Evolutionary conservation across 2,329 filamentous ascomycete species (phyloP).

Genomic region (Alternaria triticina): DNA sequence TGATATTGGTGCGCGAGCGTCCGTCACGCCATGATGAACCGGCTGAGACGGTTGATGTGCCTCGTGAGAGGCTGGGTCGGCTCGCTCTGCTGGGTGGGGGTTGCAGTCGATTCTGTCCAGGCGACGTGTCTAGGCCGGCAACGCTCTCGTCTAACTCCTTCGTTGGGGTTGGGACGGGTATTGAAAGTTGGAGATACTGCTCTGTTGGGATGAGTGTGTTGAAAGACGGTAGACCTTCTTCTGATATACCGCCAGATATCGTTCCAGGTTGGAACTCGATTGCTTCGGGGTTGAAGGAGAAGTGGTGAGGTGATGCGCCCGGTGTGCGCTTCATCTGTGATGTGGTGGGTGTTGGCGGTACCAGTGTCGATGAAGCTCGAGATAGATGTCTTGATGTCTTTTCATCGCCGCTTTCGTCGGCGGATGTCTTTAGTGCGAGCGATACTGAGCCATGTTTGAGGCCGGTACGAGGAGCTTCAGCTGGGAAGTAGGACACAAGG

Average conservation of each 20-base stretch:
- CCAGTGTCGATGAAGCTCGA: slow-evolving; percentile 32
- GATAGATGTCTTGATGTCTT: slow-evolving; percentile 24
- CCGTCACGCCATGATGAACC: slow-evolving; percentile 24
- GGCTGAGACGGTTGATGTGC: slow-evolving; percentile 35
- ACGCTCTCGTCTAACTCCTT: slow-evolving; percentile 27
- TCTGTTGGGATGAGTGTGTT: slow-evolving; percentile 29
- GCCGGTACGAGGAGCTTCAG: slow-evolving; percentile 23
- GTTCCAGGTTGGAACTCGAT: slow-evolving; percentile 40
- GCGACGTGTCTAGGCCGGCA: slow-evolving; percentile 23
- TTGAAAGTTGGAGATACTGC: slow-evolving; percentile 41
- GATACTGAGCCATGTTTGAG: slow-evolving; percentile 37
- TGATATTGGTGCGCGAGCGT: slow-evolving; percentile 13
- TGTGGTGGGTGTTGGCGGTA: slow-evolving; percentile 26
- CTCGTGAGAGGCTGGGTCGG: slow-evolving; percentile 35
- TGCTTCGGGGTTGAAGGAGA: slow-evolving; percentile 47
- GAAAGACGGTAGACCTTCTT: slow-evolving; percentile 20
- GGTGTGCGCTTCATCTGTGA: slow-evolving; percentile 31
- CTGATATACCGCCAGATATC: slow-evolving; percentile 16
- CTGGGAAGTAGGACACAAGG: slow-evolving; percentile 45
- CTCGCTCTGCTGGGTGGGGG: slow-evolving; percentile 16
- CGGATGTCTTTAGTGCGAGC: slow-evolving; percentile 29
- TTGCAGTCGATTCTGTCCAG: slow-evolving; percentile 22
- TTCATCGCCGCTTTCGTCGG: slow-evolving; percentile 12
- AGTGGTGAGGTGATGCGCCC: slow-evolving; percentile 33
- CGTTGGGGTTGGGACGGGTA: slow-evolving; percentile 28